Evolutionary conservation across 352 stramenopile genomes (phyloP).

Genomic region (Stramenopiles sp.): DNA sequence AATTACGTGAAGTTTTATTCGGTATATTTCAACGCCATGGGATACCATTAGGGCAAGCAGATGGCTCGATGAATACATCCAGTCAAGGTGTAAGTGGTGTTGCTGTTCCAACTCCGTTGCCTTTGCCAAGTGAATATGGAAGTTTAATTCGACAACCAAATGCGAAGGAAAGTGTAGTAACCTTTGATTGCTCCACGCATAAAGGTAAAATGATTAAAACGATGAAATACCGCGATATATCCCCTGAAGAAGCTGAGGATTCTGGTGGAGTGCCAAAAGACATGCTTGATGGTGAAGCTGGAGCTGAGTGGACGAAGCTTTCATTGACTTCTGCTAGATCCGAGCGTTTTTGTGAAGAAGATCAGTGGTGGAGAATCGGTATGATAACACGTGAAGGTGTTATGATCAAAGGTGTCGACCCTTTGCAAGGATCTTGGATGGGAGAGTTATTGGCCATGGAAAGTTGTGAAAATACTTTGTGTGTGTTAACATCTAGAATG

Average conservation of each 20-base stretch:
- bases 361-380: background rate
- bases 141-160: background rate
- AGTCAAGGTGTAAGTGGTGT: background rate
- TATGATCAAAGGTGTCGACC: slow-evolving; percentile 1
- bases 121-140: background rate
- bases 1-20: slow-evolving; percentile 40
- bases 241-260: background rate
- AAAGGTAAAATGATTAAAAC: no score
- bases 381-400: slow-evolving; percentile 5
- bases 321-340: background rate
- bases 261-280: background rate
- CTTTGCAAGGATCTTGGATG: slow-evolving; percentile 1
- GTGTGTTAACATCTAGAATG: background rate
- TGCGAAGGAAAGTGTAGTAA: background rate
- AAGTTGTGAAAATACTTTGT: background rate
- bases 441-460: background rate
- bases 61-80: background rate
- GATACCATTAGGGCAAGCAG: slow-evolving; percentile 9
- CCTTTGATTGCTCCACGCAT: background rate
- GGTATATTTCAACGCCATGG: slow-evolving; percentile 36
- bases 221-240: background rate
- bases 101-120: background rate
- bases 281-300: background rate
- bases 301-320: background rate
- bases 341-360: background rate